Base-by-base conservation (phyloP, 352 stramenopile genomes). In the Phytophthora agathidicida region DNA sequence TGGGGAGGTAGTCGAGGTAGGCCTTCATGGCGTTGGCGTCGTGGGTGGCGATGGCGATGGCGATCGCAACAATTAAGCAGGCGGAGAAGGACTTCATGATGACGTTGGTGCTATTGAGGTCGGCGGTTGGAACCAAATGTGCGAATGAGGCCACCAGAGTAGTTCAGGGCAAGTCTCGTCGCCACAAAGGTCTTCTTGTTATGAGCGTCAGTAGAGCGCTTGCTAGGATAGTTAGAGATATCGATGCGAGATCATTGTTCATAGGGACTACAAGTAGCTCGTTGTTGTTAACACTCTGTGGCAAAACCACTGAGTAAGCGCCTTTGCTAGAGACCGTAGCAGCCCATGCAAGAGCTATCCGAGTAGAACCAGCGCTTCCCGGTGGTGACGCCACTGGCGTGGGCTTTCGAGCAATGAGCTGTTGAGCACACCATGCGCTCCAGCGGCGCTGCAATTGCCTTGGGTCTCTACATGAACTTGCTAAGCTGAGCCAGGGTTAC, bases 1-100 rank as follows among this genome's bases (percentile, higher is more conserved):
- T 81, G 23, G 72, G 68, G 51, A 80, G 60, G 7, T 67, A 51
- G 26, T 44, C 16, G 20, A 66, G 49, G 41, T 60, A 71, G 14
- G 45, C 22, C 28, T 49, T 16, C 22, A 47, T 49, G 23, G 45
- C 46, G 10, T 23, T 16, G 9, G 38, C 38, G 8, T 42, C 10
- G n/a, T 55, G 46, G 11, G 16, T 9, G 13, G 41, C 28, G 35
- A 19, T 11, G 10, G 37, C 43, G 4, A 52, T 7, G 24, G 28
- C 36, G 16, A 68, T 17, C 2, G 52, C 37, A 16, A 42, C 28
- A 33, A 17, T 31, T n/a, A 44, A 37, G 43, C 26, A 38, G 22
- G 45, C 30, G 37, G 28, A 1, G 27, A 14, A 48, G 36, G 49
- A 43, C 35, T 55, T 62, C 43, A 54, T 55, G n/a, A n/a, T n/a